Conservation (phyloP, 139 green algal species). For the Chlorella sp. region DNA sequence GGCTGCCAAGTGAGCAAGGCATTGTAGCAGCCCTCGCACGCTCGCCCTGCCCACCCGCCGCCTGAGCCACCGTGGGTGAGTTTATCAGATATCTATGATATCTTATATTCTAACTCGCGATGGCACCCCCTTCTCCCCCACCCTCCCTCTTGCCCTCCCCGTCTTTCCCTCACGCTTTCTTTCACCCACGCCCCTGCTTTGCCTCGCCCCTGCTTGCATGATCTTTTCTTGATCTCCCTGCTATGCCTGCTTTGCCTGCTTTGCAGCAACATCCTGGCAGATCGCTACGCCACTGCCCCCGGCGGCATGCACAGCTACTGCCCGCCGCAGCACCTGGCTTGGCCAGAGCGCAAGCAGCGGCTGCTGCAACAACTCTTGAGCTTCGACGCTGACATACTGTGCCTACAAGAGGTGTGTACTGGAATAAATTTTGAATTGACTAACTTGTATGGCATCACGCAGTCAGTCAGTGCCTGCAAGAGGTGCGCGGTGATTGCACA, state of each 20-base stretch:
- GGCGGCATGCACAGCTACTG: slow-evolving; percentile 52
- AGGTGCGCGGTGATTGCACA: neutral
- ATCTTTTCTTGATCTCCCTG: no score
- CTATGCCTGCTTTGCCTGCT: no score
- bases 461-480: neutral
- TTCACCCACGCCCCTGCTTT: no score
- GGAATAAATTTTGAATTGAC: no score
- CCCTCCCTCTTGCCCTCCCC: neutral
- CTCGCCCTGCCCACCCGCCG: no score
- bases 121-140: no score
- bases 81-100: no score
- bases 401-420: slow-evolving; percentile 41
- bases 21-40: no score
- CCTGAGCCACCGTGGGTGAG: no score
- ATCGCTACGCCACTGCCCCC: slow-evolving; percentile 45
- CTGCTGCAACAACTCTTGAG: slow-evolving; percentile 46
- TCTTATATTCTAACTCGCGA: no score
- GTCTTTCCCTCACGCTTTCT: neutral
- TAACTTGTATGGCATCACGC: no score
- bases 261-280: slow-evolving; percentile 58
- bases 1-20: no score
- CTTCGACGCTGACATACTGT: slow-evolving; percentile 59
- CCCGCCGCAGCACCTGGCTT: slow-evolving; percentile 31
- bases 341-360: slow-evolving; percentile 44
- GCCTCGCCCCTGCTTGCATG: neutral